Conservation (phyloP, 2,329 filamentous ascomycete genomes). For the Fusarium sp. region DNA sequence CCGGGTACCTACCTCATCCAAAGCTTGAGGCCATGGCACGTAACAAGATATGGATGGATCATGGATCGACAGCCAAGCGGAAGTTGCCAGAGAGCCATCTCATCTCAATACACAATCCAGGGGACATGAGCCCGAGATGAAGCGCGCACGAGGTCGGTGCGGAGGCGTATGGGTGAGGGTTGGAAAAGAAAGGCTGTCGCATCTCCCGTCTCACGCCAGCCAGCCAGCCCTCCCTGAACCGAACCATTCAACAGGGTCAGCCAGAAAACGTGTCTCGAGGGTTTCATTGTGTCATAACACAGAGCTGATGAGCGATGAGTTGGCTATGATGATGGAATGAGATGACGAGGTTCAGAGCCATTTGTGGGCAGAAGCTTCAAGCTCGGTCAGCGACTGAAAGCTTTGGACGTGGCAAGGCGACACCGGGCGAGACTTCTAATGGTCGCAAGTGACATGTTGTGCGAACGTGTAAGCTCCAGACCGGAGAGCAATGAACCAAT, state of each 20-base stretch:
- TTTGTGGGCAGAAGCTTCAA: conserved; percentile 15
- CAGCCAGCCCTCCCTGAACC: neutral
- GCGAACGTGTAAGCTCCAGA: conserved; percentile 26
- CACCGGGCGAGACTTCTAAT: conserved; percentile 26
- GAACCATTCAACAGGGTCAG: conserved; percentile 33
- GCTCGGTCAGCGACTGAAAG: conserved; percentile 33
- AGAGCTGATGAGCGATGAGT: conserved; percentile 29
- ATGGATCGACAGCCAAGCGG: neutral
- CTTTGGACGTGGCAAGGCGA: conserved; percentile 30
- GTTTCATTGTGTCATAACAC: conserved; percentile 35
- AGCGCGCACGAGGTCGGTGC: neutral
- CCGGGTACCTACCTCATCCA: neutral
- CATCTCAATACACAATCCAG: neutral
- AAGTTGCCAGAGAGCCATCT: neutral
- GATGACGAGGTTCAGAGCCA: conserved; percentile 5
- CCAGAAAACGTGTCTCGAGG: conserved; percentile 33
- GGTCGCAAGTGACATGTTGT: conserved; percentile 25
- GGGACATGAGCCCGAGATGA: conserved; percentile 2
- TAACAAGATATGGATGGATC: neutral
- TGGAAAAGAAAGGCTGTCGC: neutral
- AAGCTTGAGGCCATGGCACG: neutral
- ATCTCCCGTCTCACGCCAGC: conserved; percentile 3
- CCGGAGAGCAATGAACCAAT: conserved; percentile 29
- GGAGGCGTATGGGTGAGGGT: neutral
- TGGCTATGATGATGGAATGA: conserved; percentile 40